Evolutionary conservation across 129 eudicot genomes (phyloP), one percentile per base, ranked within the genome.

Genomic region (Flaveria bidentis): DNA sequence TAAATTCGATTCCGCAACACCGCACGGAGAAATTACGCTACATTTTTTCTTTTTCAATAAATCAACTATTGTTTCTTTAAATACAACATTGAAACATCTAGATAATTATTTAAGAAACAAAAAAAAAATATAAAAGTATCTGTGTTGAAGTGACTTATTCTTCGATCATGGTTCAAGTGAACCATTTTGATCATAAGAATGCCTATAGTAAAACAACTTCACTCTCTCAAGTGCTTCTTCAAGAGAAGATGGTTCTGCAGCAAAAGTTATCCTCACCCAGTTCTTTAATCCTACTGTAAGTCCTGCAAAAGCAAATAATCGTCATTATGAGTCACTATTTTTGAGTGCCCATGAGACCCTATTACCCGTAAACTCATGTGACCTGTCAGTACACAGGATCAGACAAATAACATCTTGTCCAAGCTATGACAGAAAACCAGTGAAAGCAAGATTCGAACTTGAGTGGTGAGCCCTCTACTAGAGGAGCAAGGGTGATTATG

Each of bases 201-300:
- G 93, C 77, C 97, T 71, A 39, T 81, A 61, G 77, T 77, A 88
- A 61, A 94, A 94, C 41, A 82, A 78, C 60, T 88, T 79, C 45
- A 94, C 78, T 73, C 97, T 87, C 12, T 51, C 84, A 17, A 94
- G 77, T 63, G 87, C 98, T 84, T 91, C 96, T 82, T 82, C 87
- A 6, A 94, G 88, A n/a, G 90, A 53, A n/a, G 91, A 82, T 30
- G 96, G 91, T n/a, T 94, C 98, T 6, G 84, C 93, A 0, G 98
- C 98, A 81, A 88, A 94, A 16, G 98, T 94, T 73, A 94, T 83
- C 25, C 98, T 83, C 17, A 93, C 77, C 98, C 98, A 93, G 67
- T 93, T 81, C 65, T 90, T 90, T 36, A 89, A 87, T 45, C 98
- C 98, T 33, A 94, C 97, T 4, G 97, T 87, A 57, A 82, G 66